Percentiles rank a stretch among this genome's conserved stretches.
These are phyloP conservation scores for Lactarius deliciosus DNA, from an alignment of 768 basidiomycete genomes.

Conservation along the genomic window DNA sequence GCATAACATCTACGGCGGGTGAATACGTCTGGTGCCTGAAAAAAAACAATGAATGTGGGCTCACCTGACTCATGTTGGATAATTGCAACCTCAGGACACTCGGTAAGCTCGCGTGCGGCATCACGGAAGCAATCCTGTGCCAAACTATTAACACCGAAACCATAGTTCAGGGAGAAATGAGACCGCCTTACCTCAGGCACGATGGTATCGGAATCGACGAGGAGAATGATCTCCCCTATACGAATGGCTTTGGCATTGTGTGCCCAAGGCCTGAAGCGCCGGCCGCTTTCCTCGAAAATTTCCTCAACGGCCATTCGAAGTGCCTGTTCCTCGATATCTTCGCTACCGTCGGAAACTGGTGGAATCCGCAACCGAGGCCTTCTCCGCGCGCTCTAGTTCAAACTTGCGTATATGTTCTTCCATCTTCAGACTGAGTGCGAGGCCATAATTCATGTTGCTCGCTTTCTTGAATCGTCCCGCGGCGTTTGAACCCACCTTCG, in stretches of 20 bases:
- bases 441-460: conserved; percentile 86
- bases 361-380: conserved; percentile 37
- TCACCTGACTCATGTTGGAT: conserved; percentile 85
- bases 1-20: conserved; percentile 67
- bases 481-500: conserved; percentile 71
- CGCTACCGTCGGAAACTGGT: conserved; percentile 43
- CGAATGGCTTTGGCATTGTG: conserved; percentile 72
- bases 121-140: conserved; percentile 83
- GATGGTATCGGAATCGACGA: conserved; percentile 80
- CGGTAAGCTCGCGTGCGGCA: conserved; percentile 80
- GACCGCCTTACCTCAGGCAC: conserved; percentile 59
- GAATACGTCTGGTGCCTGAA: not conserved
- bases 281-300: conserved; percentile 56
- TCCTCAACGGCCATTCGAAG: conserved; percentile 75
- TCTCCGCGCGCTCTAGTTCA: conserved; percentile 42
- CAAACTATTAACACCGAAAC: not conserved
- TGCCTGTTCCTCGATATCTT: conserved; percentile 67
- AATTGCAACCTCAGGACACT: conserved; percentile 82
- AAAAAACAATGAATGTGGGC: not conserved
- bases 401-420: conserved; percentile 51
- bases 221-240: conserved; percentile 74
- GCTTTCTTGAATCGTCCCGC: conserved; percentile 94
- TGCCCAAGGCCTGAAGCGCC: conserved; percentile 71
- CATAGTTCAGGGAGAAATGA: not conserved
- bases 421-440: conserved; percentile 62